Conservation (phyloP, 805 yeast genomes). For the Ogataea neopini region DNA sequence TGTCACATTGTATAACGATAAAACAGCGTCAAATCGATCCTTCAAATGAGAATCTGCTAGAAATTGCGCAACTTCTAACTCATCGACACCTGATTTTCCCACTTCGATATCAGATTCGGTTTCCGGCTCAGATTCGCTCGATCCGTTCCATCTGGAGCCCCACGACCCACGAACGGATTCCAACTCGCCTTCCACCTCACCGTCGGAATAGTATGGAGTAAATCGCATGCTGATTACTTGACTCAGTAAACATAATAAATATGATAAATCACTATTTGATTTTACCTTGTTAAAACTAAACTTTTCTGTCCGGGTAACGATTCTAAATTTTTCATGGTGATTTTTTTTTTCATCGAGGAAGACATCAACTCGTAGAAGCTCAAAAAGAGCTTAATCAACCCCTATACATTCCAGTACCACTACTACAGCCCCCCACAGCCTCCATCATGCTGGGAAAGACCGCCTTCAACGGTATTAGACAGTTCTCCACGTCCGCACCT, state of each 20-base stretch:
- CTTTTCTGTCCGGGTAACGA: constrained; percentile 1
- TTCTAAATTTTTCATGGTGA: not conserved
- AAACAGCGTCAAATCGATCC: constrained; percentile 1
- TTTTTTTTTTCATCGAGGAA: constrained; percentile 4
- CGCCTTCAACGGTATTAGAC: constrained; percentile 5
- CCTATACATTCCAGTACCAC: too few relatives aligned
- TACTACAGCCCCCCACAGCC: too few relatives aligned
- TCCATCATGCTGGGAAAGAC: not conserved
- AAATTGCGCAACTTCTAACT: not conserved
- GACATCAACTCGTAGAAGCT: too few relatives aligned
- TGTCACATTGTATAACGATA: not conserved
- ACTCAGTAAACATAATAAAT: too few relatives aligned
- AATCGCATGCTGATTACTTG: not conserved
- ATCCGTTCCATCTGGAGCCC: too few relatives aligned
- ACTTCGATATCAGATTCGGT: constrained; percentile 2
- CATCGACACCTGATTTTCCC: not conserved
- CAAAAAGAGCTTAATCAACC: too few relatives aligned
- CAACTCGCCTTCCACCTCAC: not conserved
- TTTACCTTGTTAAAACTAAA: too few relatives aligned
- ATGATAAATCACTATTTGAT: too few relatives aligned
- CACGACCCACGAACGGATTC: not conserved
- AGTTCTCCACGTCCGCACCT: constrained; percentile 35
- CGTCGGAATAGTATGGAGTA: constrained; percentile 3
- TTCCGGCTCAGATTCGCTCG: constrained; percentile 2
- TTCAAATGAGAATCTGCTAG: not conserved